Percentiles rank a stretch among this genome's conserved stretches.
Evolutionary conservation across 2,329 filamentous ascomycete species (phyloP).

Genomic region (Hansfordia pulvinata): DNA sequence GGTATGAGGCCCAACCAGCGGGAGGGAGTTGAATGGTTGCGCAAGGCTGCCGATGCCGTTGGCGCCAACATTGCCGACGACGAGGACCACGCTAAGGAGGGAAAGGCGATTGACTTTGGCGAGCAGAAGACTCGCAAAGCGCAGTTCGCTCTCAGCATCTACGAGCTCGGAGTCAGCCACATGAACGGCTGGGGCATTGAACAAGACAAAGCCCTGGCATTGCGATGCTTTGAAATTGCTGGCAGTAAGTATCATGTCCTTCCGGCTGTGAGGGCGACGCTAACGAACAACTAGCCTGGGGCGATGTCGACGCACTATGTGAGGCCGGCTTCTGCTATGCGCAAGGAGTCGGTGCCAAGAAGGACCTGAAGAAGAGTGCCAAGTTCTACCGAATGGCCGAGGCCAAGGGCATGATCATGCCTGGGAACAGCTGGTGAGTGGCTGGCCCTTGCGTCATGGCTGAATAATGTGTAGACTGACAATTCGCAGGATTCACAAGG

Average conservation of each 20-base stretch:
- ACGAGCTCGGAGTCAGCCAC: constrained; percentile 90
- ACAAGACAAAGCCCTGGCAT: constrained; percentile 75
- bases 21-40: constrained; percentile 85
- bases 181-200: constrained; percentile 98
- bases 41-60: constrained; percentile 77
- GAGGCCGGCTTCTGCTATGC: constrained; percentile 96
- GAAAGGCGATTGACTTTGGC: constrained; percentile 47
- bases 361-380: constrained; percentile 88
- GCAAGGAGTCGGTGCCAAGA: constrained; percentile 86
- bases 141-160: constrained; percentile 89
- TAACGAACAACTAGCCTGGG: constrained; percentile 50
- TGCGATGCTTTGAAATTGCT: constrained; percentile 93
- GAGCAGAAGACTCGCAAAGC: constrained; percentile 77
- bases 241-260: constrained; percentile 43
- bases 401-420: constrained; percentile 90
- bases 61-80: constrained; percentile 74
- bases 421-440: constrained; percentile 92
- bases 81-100: constrained; percentile 50
- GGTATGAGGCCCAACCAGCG: constrained; percentile 86
- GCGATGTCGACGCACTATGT: constrained; percentile 83
- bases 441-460: not conserved
- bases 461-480: constrained; percentile 3
- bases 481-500: constrained; percentile 73
- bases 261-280: constrained; percentile 5
- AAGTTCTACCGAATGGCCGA: constrained; percentile 84